Conservation (phyloP, 768 basidiomycete species). For the Collybia sordida region DNA sequence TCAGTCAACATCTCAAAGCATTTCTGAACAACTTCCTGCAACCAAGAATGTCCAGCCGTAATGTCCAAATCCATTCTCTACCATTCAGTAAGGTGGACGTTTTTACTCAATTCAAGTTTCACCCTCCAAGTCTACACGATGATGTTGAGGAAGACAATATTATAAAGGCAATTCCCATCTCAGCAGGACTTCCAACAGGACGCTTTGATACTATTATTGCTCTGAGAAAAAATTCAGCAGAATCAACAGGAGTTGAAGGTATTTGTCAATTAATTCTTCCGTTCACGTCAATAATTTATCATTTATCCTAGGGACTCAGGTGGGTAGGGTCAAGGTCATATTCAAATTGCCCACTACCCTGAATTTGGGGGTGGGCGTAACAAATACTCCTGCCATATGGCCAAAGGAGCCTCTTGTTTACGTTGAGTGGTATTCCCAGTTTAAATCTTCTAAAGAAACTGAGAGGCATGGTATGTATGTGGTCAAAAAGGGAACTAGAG, state of each 20-base stretch:
- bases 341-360: slow-evolving; percentile 13
- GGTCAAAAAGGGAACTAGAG: neutral
- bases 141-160: slow-evolving; percentile 15
- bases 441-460: neutral
- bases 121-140: slow-evolving; percentile 15
- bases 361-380: neutral
- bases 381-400: slow-evolving; percentile 7
- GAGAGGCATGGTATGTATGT: neutral
- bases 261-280: neutral
- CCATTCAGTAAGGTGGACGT: slow-evolving; percentile 20
- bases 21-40: slow-evolving; percentile 22
- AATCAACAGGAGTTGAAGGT: slow-evolving; percentile 21
- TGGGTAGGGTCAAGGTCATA: slow-evolving; percentile 20
- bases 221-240: slow-evolving; percentile 13
- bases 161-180: slow-evolving; percentile 18
- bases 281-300: neutral
- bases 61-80: slow-evolving; percentile 2
- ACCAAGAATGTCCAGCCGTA: slow-evolving; percentile 1
- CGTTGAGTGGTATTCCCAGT: slow-evolving; percentile 2
- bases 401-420: slow-evolving; percentile 8
- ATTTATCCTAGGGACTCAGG: slow-evolving; percentile 14
- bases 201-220: slow-evolving; percentile 25
- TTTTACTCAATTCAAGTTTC: slow-evolving; percentile 22
- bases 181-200: slow-evolving; percentile 9
- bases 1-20: slow-evolving; percentile 21